A percentile compares a stretch with the other conserved stretches of the same genome.
These are phyloP conservation scores for Fomitopsis pulvina DNA, from an alignment of 768 basidiomycete genomes.

Conservation along the genomic window DNA sequence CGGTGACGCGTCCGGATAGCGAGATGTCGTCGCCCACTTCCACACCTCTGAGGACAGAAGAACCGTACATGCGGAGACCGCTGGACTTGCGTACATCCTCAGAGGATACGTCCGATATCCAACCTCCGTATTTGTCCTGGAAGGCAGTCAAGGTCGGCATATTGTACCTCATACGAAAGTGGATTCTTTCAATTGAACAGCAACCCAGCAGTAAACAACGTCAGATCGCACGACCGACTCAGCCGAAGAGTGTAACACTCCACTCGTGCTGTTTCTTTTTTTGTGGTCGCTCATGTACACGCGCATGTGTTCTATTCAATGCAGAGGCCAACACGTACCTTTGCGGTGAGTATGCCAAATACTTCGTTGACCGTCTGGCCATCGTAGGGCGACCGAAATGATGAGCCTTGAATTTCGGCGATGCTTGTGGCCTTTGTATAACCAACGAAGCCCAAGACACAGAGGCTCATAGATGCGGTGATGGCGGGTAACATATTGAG, in stretches of 20 bases:
- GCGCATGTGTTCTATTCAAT: background rate
- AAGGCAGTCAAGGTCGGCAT: background rate
- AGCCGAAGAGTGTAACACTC: too few relatives aligned
- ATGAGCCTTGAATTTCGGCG: constrained; percentile 47
- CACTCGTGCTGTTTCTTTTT: too few relatives aligned
- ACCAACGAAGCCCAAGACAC: too few relatives aligned
- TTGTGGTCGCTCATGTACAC: background rate
- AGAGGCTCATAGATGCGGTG: too few relatives aligned
- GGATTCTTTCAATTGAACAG: too few relatives aligned
- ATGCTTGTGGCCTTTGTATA: constrained; percentile 24
- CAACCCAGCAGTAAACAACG: too few relatives aligned
- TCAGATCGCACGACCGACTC: too few relatives aligned
- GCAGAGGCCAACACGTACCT: constrained; percentile 27
- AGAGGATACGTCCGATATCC: constrained; percentile 37
- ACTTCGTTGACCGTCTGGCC: constrained; percentile 41
- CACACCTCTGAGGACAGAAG: constrained; percentile 28
- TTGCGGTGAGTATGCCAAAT: constrained; percentile 47
- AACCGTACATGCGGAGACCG: constrained; percentile 45
- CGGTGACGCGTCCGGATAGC: constrained; percentile 38
- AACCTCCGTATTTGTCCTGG: constrained; percentile 42
- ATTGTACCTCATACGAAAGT: background rate
- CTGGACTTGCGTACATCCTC: constrained; percentile 42
- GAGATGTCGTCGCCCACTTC: constrained; percentile 43
- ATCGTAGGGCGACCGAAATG: constrained; percentile 38
- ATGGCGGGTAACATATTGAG: too few relatives aligned